These are phyloP conservation scores for Lignosus rhinocerotis DNA, from an alignment of 1,284 basidiomycete species.

Conservation along the genomic window DNA sequence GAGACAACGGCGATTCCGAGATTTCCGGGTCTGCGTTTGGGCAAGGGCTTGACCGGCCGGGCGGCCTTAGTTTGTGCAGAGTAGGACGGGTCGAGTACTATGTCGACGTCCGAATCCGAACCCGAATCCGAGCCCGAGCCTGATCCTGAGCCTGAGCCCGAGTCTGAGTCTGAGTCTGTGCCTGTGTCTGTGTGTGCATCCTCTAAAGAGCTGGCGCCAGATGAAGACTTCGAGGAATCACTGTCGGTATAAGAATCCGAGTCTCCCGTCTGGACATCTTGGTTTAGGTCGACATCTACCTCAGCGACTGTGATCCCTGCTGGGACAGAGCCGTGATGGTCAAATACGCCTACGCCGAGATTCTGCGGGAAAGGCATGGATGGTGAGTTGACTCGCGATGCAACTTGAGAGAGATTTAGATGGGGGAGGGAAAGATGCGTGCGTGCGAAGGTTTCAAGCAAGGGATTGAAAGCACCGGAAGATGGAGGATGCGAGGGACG, in stretches of 20 bases:
- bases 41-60: conserved; percentile 31
- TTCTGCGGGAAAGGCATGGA: conserved; percentile 39
- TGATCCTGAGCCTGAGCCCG: conserved; percentile 17
- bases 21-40: conserved; percentile 19
- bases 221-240: conserved; percentile 12
- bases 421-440: neutral
- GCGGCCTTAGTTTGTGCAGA: conserved; percentile 10
- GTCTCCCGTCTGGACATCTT: neutral
- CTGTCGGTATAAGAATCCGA: neutral
- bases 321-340: conserved; percentile 37
- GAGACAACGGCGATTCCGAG: conserved; percentile 30
- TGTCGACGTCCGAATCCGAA: conserved; percentile 25
- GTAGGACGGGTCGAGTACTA: conserved; percentile 21
- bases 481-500: neutral
- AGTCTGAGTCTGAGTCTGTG: conserved; percentile 23
- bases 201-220: conserved; percentile 7
- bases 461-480: neutral
- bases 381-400: neutral
- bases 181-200: conserved; percentile 13
- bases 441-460: neutral
- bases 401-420: conserved; percentile 4
- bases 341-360: conserved; percentile 64
- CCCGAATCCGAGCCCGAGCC: conserved; percentile 19
- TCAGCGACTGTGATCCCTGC: conserved; percentile 22
- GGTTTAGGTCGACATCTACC: conserved; percentile 22